These are phyloP conservation scores for Kewa caespitosa DNA, from an alignment of 179 eudicot species.

Conservation along the genomic window DNA sequence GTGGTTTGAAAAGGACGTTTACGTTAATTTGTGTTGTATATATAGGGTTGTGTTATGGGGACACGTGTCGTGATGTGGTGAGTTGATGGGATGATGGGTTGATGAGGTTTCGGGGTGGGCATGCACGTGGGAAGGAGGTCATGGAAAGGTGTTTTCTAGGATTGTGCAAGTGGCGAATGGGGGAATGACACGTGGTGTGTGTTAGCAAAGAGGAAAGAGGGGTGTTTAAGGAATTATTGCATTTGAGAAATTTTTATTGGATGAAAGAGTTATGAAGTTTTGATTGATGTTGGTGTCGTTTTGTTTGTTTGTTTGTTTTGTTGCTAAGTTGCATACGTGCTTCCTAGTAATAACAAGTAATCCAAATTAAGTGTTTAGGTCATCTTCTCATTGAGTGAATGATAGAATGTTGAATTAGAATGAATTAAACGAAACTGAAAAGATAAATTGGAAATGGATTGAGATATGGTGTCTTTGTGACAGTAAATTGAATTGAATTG, in stretches of 20 bases:
- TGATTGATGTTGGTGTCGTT: too few relatives aligned
- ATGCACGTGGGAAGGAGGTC: conserved; percentile 24
- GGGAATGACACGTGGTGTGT: conserved; percentile 2
- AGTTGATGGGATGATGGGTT: conserved; percentile 1
- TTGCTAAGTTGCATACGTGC: too few relatives aligned
- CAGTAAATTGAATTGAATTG: too few relatives aligned
- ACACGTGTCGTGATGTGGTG: conserved; percentile 26
- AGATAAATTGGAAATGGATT: too few relatives aligned
- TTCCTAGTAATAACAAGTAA: too few relatives aligned
- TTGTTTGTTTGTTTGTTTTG: too few relatives aligned
- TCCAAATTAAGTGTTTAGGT: too few relatives aligned
- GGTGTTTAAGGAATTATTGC: neutral
- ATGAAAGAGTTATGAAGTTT: neutral
- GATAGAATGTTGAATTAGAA: too few relatives aligned
- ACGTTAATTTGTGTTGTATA: neutral
- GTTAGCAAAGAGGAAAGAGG: neutral
- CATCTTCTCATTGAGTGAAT: too few relatives aligned
- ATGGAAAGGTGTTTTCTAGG: conserved; percentile 10
- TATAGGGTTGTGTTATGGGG: conserved; percentile 11
- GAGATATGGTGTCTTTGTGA: too few relatives aligned
- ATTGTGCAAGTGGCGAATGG: neutral
- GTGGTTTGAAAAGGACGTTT: conserved; percentile 21
- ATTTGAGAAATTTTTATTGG: neutral
- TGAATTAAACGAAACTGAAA: too few relatives aligned
- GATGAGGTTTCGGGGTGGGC: neutral